These are phyloP conservation scores for Parasitella parasitica DNA, from an alignment of 371 early-diverging fungal species.

Conservation along the genomic window DNA sequence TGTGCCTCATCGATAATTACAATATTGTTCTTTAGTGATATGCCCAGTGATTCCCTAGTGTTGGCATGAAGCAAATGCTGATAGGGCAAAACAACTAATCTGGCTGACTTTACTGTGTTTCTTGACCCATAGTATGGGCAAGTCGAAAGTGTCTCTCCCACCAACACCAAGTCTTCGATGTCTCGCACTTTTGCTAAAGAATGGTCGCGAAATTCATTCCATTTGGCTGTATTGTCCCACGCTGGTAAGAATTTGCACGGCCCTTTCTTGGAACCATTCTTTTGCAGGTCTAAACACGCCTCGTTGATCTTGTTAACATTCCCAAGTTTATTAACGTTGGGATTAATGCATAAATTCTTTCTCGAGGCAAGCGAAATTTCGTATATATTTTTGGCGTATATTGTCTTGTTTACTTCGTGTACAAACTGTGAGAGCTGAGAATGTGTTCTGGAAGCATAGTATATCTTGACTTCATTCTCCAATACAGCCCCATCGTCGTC, in stretches of 20 bases:
- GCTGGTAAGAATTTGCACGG: slow-evolving; percentile 58
- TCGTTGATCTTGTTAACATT: slow-evolving; percentile 70
- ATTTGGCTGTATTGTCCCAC: slow-evolving; percentile 33
- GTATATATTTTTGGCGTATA: slow-evolving; percentile 56
- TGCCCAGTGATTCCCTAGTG: slow-evolving; percentile 77
- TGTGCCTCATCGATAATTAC: slow-evolving; percentile 94
- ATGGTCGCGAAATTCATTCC: slow-evolving; percentile 62
- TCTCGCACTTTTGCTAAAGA: slow-evolving; percentile 64
- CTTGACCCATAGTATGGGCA: slow-evolving; percentile 96
- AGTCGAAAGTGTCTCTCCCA: slow-evolving; percentile 58
- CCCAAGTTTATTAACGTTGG: slow-evolving; percentile 53
- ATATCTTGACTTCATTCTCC: slow-evolving; percentile 41
- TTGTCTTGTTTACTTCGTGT: slow-evolving; percentile 81
- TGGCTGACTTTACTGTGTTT: slow-evolving; percentile 56
- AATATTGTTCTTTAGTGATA: slow-evolving; percentile 69
- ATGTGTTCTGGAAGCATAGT: slow-evolving; percentile 89
- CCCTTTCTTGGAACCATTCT: slow-evolving; percentile 41
- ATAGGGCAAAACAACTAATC: slow-evolving; percentile 84
- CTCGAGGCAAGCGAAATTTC: slow-evolving; percentile 86
- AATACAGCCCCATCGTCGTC: slow-evolving; percentile 39
- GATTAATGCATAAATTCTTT: slow-evolving; percentile 82
- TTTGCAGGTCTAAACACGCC: slow-evolving; percentile 75
- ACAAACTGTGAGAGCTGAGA: slow-evolving; percentile 94
- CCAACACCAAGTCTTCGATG: slow-evolving; percentile 81
- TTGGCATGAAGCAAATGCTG: slow-evolving; percentile 75